A percentile compares a stretch with the other conserved stretches of the same genome.
phyloP scores from a whole-genome alignment of 106 monocot species.

The Dioscorea alata region DNA sequence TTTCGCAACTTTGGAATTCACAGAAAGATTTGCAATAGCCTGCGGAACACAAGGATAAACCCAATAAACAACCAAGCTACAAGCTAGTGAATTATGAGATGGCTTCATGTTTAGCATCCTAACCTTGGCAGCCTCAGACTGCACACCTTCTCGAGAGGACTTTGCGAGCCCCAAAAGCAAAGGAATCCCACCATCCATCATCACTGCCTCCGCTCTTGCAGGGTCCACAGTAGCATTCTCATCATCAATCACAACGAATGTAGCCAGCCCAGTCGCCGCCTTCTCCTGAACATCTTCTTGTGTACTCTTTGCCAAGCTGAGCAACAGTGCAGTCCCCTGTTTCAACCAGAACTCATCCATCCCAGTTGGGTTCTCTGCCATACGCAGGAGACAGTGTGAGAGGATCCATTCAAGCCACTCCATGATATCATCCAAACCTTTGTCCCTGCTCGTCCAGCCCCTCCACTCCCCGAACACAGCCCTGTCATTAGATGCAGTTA shows the following conservation, averaged over 20 bases:
- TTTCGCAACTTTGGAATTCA: slow-evolving; percentile 97
- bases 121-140: slow-evolving; percentile 97
- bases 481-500: slow-evolving; percentile 13
- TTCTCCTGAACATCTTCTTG: slow-evolving; percentile 98
- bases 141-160: slow-evolving; percentile 78
- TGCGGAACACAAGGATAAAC: slow-evolving; percentile 17
- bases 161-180: slow-evolving; percentile 79
- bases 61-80: too few species aligned
- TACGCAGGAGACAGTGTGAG: slow-evolving; percentile 62
- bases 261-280: slow-evolving; percentile 82
- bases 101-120: neutral
- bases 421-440: slow-evolving; percentile 48
- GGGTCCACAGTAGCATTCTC: slow-evolving; percentile 81
- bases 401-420: slow-evolving; percentile 88
- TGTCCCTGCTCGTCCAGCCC: slow-evolving; percentile 26
- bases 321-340: slow-evolving; percentile 62
- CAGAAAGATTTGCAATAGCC: slow-evolving; percentile 96
- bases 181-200: slow-evolving; percentile 78
- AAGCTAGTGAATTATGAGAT: neutral
- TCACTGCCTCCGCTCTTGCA: slow-evolving; percentile 79
- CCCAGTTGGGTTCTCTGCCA: slow-evolving; percentile 64
- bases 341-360: slow-evolving; percentile 81
- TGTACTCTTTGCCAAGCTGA: slow-evolving; percentile 55
- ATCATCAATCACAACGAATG: slow-evolving; percentile 93
- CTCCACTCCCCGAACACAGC: slow-evolving; percentile 42